These are phyloP conservation scores for Colletotrichum sp. DNA, from an alignment of 2,329 filamentous ascomycete species.

Conservation along the genomic window DNA sequence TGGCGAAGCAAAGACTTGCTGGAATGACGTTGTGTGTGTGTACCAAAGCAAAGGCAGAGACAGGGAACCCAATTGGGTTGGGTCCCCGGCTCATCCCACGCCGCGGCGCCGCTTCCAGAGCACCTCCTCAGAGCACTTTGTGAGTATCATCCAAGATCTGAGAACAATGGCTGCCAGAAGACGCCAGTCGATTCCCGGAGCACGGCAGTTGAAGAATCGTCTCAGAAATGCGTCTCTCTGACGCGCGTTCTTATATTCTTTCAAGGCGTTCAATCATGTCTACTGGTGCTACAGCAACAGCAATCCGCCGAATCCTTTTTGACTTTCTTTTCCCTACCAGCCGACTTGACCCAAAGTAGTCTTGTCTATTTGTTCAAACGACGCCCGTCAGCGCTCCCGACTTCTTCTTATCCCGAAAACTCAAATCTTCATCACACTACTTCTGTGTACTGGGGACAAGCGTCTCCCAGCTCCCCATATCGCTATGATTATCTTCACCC, in stretches of 20 bases:
- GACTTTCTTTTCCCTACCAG: background rate
- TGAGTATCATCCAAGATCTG: background rate
- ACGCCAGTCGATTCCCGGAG: background rate
- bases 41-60: too few species aligned
- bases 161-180: background rate
- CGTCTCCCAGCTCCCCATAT: conserved; percentile 61
- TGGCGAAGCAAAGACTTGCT: background rate
- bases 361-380: background rate
- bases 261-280: background rate
- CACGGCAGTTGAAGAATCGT: background rate
- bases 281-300: background rate
- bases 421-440: background rate
- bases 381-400: background rate
- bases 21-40: conserved; percentile 4
- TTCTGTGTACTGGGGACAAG: conserved; percentile 49
- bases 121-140: background rate
- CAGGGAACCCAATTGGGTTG: conserved; percentile 16
- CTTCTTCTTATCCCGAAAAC: background rate
- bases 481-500: conserved; percentile 46
- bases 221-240: background rate
- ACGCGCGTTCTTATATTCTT: background rate
- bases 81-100: background rate
- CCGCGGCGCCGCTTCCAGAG: background rate
- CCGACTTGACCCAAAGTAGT: background rate
- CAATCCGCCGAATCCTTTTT: background rate